Percentiles rank a stretch among this genome's conserved stretches.
phyloP scores from a whole-genome alignment of 768 basidiomycete species.

The Rhizopogon vulgaris region DNA sequence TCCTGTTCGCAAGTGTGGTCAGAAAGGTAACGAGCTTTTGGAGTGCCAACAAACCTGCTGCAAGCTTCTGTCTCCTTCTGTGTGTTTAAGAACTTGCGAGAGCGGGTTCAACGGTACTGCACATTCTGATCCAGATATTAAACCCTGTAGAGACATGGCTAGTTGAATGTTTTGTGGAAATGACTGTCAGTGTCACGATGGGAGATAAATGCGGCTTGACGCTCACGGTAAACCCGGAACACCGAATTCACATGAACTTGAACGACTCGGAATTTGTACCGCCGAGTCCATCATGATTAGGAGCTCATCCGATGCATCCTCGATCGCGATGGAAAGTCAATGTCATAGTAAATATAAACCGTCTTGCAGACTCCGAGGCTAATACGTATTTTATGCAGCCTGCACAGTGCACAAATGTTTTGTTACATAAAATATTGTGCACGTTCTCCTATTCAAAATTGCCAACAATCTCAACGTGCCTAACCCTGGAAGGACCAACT shows the following conservation, averaged over 20 bases:
- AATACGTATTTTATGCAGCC: too few species aligned
- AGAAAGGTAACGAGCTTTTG: neutral
- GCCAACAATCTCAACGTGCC: neutral
- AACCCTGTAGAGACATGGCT: constrained; percentile 69
- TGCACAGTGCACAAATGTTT: too few species aligned
- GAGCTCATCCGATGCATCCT: too few species aligned
- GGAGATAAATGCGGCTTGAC: neutral
- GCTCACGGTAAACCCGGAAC: neutral
- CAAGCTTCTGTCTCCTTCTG: constrained; percentile 81
- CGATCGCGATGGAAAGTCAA: too few species aligned
- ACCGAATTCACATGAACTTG: neutral
- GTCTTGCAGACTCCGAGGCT: too few species aligned
- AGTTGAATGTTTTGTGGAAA: neutral
- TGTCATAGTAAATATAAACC: too few species aligned
- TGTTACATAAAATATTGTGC: too few species aligned
- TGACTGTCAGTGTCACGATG: neutral
- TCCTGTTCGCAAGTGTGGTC: constrained; percentile 41
- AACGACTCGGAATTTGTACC: too few species aligned
- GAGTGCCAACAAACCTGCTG: constrained; percentile 58
- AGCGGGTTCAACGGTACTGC: constrained; percentile 80
- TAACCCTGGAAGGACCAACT: neutral
- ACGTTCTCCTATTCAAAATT: too few species aligned
- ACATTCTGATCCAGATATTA: constrained; percentile 89
- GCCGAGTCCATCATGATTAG: too few species aligned
- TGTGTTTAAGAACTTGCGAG: constrained; percentile 83